phyloP scores from a whole-genome alignment of 768 basidiomycete genomes.

The Russula virescens region DNA sequence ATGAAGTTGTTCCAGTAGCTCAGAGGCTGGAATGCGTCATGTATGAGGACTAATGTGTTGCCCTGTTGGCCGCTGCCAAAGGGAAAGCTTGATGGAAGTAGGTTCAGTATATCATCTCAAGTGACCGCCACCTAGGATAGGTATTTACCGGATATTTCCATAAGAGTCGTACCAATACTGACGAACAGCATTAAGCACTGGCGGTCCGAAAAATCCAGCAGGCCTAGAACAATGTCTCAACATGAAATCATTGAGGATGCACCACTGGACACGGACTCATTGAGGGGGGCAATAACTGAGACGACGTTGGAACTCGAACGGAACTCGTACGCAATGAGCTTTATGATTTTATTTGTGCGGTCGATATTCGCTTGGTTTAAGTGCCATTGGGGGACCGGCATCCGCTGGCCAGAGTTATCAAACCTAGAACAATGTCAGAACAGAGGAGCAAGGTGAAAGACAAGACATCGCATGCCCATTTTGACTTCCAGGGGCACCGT shows the following conservation, averaged over 20 bases:
- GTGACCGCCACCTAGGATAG: background rate
- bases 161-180: conserved; percentile 78
- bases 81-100: conserved; percentile 5
- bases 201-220: conserved; percentile 54
- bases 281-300: conserved; percentile 65
- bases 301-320: conserved; percentile 49
- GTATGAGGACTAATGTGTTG: conserved; percentile 60
- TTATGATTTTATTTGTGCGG: conserved; percentile 62
- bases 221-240: conserved; percentile 41
- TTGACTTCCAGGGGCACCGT: conserved; percentile 76
- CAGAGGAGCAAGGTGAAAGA: conserved; percentile 26
- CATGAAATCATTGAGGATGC: background rate
- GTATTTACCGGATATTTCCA: conserved; percentile 56
- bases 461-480: conserved; percentile 49
- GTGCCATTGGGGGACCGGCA: conserved; percentile 64
- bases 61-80: conserved; percentile 34
- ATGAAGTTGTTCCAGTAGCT: conserved; percentile 64
- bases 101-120: conserved; percentile 9
- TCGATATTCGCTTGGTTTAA: conserved; percentile 56
- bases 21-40: conserved; percentile 75
- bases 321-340: conserved; percentile 55
- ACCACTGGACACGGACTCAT: conserved; percentile 48
- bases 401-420: conserved; percentile 76
- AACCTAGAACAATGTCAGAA: conserved; percentile 44
- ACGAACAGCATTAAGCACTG: conserved; percentile 43